A percentile compares a stretch with the other conserved stretches of the same genome.
These are phyloP conservation scores for Tuber melanosporum DNA, from an alignment of 495 filamentous ascomycete genomes.

Conservation along the genomic window DNA sequence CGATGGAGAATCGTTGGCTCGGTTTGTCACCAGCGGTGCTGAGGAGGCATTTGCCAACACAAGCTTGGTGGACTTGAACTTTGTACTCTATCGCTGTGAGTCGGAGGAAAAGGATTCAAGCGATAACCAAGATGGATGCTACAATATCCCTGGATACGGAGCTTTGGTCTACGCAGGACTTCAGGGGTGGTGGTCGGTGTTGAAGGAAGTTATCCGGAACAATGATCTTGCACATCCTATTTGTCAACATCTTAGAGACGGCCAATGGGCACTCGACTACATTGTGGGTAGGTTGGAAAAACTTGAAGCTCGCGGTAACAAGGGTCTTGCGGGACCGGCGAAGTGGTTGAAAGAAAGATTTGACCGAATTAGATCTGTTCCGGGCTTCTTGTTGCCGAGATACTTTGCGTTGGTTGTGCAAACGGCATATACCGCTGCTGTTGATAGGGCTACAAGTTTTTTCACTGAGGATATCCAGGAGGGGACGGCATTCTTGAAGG, in stretches of 20 bases:
- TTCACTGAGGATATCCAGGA: constrained; percentile 68
- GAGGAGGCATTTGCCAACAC: constrained; percentile 69
- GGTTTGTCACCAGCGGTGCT: constrained; percentile 73
- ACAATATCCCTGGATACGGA: constrained; percentile 75
- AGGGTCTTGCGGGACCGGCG: constrained; percentile 56
- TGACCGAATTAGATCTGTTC: constrained; percentile 71
- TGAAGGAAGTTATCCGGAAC: constrained; percentile 74
- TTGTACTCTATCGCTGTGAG: constrained; percentile 84
- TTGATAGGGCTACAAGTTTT: constrained; percentile 67
- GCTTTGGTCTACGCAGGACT: constrained; percentile 89
- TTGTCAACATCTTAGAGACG: constrained; percentile 83
- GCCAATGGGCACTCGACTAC: constrained; percentile 93
- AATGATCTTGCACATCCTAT: constrained; percentile 92
- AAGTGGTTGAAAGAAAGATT: constrained; percentile 79
- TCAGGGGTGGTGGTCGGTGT: constrained; percentile 96
- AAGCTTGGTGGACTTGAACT: constrained; percentile 77
- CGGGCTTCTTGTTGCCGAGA: constrained; percentile 80
- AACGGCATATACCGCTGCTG: constrained; percentile 76
- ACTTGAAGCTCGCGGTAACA: constrained; percentile 55
- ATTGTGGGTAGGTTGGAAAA: constrained; percentile 70
- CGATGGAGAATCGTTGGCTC: constrained; percentile 49
- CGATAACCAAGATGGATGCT: constrained; percentile 73
- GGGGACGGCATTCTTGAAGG: constrained; percentile 78
- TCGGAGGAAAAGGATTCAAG: constrained; percentile 82
- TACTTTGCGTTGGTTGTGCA: constrained; percentile 88